Evolutionary conservation across 192 early-diverging fungal species (phyloP), one percentile per base, ranked within the genome.

Genomic region (Gigaspora rosea): DNA sequence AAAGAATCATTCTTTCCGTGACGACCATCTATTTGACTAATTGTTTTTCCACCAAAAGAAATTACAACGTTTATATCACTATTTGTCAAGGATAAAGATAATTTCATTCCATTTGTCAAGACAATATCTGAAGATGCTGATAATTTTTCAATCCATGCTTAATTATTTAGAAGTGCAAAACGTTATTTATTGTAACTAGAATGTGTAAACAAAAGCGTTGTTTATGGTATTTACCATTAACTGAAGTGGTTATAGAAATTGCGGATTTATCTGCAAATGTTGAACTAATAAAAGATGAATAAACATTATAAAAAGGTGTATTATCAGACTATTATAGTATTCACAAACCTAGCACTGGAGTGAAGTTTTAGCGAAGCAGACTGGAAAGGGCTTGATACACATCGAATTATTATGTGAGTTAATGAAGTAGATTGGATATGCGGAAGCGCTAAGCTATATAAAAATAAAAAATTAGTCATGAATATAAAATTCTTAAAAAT

Each of bases 101-200:
- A 62, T 27, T 81, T 35, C 2, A 81, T 76, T 46, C 86, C 86
- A 59, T 87, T 85, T 52, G 80, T 87, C 16, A 87, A 71, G 13
- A 84, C 78, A 18, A 84, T 22, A 1, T 67, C 52, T 8, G 79
- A 69, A 47, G 73, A n/a, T 1, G 76, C 75, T 0, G 80, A 66
- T 16, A 84, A 48, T 0, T 56, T 59, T 0, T 68, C 59, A 13
- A 75, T 10, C 80, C 80, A 84, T 3, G 80, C 80, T 56, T n/a
- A 66, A 66, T 7, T 66, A 36, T 47, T 9, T 11, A 41, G 3
- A 67, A 67, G 2, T 63, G 11, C 15, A 51, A 71, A 27, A 51
- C 8, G 51, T 33, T n/a, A 18, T n/a, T 68, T 22, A 68, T 18
- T 50, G 11, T n/a, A 54, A 16, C 13, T 8, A 15, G 9, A 46